phyloP scores from a whole-genome alignment of 768 basidiomycete genomes.

The Termitomyces sp. region DNA sequence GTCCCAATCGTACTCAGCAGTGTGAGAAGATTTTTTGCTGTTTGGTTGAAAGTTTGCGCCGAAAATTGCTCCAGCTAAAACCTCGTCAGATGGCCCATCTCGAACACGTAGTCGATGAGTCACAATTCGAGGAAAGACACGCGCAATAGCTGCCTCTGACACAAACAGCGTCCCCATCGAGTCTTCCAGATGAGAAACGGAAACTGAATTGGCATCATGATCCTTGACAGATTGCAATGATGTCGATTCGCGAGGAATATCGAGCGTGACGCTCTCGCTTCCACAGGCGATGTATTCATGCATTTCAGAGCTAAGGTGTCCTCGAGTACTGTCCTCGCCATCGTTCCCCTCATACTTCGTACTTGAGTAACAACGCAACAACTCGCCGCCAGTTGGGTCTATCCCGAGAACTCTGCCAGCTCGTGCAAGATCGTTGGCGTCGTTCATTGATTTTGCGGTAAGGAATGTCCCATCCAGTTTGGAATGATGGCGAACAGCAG shows the following conservation, averaged over 20 bases:
- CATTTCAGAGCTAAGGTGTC: background rate
- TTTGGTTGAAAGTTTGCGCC: slow-evolving; percentile 42
- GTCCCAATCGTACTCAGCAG: slow-evolving; percentile 14
- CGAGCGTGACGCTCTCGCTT: slow-evolving; percentile 11
- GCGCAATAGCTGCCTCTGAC: slow-evolving; percentile 69
- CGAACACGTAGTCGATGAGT: slow-evolving; percentile 72
- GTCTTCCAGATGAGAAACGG: slow-evolving; percentile 1
- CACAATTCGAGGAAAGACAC: slow-evolving; percentile 66
- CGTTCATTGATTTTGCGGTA: slow-evolving; percentile 51
- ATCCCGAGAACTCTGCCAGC: slow-evolving; percentile 62
- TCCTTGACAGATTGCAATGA: slow-evolving; percentile 2
- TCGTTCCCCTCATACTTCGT: background rate
- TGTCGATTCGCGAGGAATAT: slow-evolving; percentile 8
- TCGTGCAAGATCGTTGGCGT: slow-evolving; percentile 61
- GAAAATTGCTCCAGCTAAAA: slow-evolving; percentile 57
- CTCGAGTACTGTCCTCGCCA: slow-evolving; percentile 2
- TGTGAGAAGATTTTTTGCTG: background rate
- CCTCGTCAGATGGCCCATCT: slow-evolving; percentile 64
- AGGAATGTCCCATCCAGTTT: slow-evolving; percentile 65
- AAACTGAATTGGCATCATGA: background rate
- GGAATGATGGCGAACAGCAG: slow-evolving; percentile 67
- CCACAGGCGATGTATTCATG: slow-evolving; percentile 12
- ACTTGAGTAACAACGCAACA: slow-evolving; percentile 18
- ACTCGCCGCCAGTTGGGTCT: slow-evolving; percentile 55
- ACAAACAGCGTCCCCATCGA: slow-evolving; percentile 43